These are phyloP conservation scores for Echites panduratus DNA, from an alignment of 257 asterid species.

Conservation along the genomic window DNA sequence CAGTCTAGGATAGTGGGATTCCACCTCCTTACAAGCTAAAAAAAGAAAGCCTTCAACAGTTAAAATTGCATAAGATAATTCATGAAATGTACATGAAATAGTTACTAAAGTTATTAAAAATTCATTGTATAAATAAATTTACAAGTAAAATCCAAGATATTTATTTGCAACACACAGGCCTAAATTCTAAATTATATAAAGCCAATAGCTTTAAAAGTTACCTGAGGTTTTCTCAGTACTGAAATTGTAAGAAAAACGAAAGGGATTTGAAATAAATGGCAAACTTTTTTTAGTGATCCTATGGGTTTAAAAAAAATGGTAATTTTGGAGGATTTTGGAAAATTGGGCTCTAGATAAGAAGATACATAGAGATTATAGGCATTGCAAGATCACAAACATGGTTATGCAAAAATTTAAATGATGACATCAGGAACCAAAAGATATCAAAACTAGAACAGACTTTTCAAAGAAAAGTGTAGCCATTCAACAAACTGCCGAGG, in stretches of 20 bases:
- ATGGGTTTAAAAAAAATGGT: not conserved
- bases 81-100: not conserved
- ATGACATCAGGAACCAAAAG: not conserved
- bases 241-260: not conserved
- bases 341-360: not conserved
- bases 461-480: not conserved
- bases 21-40: constrained; percentile 66
- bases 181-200: not conserved
- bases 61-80: not conserved
- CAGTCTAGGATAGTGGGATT: constrained; percentile 67
- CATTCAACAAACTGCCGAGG: not conserved
- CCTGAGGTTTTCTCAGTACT: not conserved
- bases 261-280: not conserved
- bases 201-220: not conserved
- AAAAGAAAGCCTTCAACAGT: constrained; percentile 12
- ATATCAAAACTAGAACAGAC: not conserved
- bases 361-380: not conserved
- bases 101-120: not conserved
- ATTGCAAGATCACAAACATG: not conserved
- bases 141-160: not conserved
- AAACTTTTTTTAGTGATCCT: not conserved
- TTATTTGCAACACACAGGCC: not conserved
- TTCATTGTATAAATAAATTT: not conserved
- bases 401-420: not conserved
- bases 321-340: not conserved